A percentile compares a stretch with the other conserved stretches of the same genome.
These are phyloP conservation scores for Exsudoporus frostii DNA, from an alignment of 768 basidiomycete genomes.

Conservation along the genomic window DNA sequence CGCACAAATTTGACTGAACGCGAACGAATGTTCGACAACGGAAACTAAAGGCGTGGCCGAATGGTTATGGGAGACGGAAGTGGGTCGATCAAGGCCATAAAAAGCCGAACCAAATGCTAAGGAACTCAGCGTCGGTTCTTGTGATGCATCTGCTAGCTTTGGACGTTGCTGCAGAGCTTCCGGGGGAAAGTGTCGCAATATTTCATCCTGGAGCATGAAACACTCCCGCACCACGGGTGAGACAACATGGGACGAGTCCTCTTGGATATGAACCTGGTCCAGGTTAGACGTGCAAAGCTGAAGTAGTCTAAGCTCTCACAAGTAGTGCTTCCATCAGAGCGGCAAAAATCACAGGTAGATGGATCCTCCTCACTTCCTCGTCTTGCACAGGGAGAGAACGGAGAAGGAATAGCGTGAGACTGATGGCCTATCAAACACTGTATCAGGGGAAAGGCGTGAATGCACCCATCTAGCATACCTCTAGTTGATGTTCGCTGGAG, in stretches of 20 bases:
- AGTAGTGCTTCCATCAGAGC: conserved; percentile 61
- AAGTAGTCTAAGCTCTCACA: conserved; percentile 39
- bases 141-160: conserved; percentile 38
- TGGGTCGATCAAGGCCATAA: conserved; percentile 46
- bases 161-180: conserved; percentile 51
- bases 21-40: conserved; percentile 52
- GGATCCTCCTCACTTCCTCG: conserved; percentile 79
- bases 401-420: conserved; percentile 70
- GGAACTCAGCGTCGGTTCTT: conserved; percentile 36
- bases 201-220: conserved; percentile 50
- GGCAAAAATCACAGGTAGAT: conserved; percentile 76
- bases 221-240: conserved; percentile 38
- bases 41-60: conserved; percentile 50
- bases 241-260: conserved; percentile 34
- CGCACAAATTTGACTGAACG: conserved; percentile 47
- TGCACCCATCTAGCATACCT: conserved; percentile 40
- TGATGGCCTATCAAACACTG: conserved; percentile 48
- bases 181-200: conserved; percentile 50
- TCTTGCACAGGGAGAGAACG: conserved; percentile 74
- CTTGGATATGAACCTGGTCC: conserved; percentile 36
- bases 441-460: conserved; percentile 2
- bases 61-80: conserved; percentile 24
- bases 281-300: background rate
- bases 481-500: conserved; percentile 39
- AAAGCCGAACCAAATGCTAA: conserved; percentile 60